These are phyloP conservation scores for Bryum argenteum DNA, from an alignment of 225 moss, liverwort and hornwort species.

Conservation along the genomic window DNA sequence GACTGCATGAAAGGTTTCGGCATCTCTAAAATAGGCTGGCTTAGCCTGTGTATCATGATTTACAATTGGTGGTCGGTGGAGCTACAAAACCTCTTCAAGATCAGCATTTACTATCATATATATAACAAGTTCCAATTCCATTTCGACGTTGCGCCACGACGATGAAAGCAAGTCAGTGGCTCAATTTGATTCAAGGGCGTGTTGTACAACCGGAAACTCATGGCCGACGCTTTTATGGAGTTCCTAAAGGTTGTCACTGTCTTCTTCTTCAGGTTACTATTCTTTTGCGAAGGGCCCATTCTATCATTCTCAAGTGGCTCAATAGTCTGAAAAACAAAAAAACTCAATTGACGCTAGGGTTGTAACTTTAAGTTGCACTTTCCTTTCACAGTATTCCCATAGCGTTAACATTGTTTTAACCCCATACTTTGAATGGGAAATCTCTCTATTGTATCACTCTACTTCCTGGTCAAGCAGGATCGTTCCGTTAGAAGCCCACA, in stretches of 20 bases:
- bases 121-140: slow-evolving; percentile 8
- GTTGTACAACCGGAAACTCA: slow-evolving; percentile 42
- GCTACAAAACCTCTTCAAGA: slow-evolving; percentile 14
- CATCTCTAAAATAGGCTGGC: slow-evolving; percentile 10
- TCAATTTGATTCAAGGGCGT: slow-evolving; percentile 18
- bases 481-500: background rate
- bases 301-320: slow-evolving; percentile 5
- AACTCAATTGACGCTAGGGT: slow-evolving; percentile 23
- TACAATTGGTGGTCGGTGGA: background rate
- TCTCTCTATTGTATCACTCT: background rate
- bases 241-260: slow-evolving; percentile 39
- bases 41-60: slow-evolving; percentile 3
- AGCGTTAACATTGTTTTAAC: slow-evolving; percentile 29
- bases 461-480: slow-evolving; percentile 20
- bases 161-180: slow-evolving; percentile 32
- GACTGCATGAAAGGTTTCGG: slow-evolving; percentile 29
- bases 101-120: slow-evolving; percentile 18
- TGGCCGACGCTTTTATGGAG: slow-evolving; percentile 21
- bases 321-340: slow-evolving; percentile 9
- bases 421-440: slow-evolving; percentile 43
- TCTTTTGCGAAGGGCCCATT: slow-evolving; percentile 27
- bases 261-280: slow-evolving; percentile 17
- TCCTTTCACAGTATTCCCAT: background rate
- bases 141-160: slow-evolving; percentile 18
- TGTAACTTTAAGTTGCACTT: background rate